phyloP scores from a whole-genome alignment of 2,329 filamentous ascomycete genomes.

The Hypoxylon sp. region DNA sequence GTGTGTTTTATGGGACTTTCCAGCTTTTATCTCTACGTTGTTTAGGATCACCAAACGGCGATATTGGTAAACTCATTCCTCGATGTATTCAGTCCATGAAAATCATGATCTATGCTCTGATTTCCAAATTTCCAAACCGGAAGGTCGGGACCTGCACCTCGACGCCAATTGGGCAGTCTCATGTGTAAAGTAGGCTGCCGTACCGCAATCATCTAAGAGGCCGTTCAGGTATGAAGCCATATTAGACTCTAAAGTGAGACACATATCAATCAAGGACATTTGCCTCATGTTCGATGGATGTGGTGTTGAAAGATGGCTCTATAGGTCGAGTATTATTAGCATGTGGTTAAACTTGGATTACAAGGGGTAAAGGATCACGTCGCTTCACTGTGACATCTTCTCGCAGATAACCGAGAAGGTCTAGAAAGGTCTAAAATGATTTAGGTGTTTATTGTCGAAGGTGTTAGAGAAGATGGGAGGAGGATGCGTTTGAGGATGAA shows the following conservation, averaged over 20 bases:
- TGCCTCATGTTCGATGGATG: not conserved
- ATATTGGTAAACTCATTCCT: no score
- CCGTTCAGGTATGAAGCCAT: no score
- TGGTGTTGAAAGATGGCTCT: not conserved
- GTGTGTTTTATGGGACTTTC: no score
- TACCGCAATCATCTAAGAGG: no score
- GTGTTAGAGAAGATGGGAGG: slow-evolving; percentile 7
- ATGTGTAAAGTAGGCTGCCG: not conserved
- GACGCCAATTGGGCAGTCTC: slow-evolving; percentile 9
- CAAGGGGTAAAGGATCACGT: slow-evolving; percentile 25
- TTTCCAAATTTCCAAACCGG: slow-evolving; percentile 3
- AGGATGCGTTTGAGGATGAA: slow-evolving; percentile 28
- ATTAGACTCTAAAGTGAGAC: no score
- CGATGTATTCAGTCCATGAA: no score
- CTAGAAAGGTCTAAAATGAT: slow-evolving; percentile 8
- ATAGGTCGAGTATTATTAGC: slow-evolving; percentile 11
- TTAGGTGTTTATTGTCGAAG: slow-evolving; percentile 18
- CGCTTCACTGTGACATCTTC: not conserved
- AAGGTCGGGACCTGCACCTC: slow-evolving; percentile 34
- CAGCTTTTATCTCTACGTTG: no score
- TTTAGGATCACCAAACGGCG: no score
- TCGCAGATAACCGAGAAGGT: not conserved
- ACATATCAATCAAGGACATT: not conserved
- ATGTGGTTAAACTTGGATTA: slow-evolving; percentile 19
- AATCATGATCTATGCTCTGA: no score